Percentiles rank a stretch among this genome's conserved stretches.
phyloP scores from a whole-genome alignment of 768 basidiomycete species.

The Rhodotorula kratochvilovae region DNA sequence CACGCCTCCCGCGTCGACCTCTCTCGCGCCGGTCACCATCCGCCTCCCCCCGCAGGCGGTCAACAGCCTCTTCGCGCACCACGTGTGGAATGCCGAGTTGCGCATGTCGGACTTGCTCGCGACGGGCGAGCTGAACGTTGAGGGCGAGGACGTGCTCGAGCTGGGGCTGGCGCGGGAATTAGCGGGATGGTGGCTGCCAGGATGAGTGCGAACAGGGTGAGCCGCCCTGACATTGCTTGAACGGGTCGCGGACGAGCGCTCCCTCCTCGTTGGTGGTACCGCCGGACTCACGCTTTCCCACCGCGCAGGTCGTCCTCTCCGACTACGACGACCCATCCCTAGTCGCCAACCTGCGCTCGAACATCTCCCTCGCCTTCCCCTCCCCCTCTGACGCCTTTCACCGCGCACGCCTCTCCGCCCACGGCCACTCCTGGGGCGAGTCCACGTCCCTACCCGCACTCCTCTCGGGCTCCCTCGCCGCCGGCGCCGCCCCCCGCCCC shows the following conservation, averaged over 20 bases:
- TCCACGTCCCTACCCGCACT: background rate
- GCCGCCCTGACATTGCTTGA: too few species aligned
- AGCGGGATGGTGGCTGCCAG: conserved; percentile 9
- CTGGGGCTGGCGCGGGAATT: conserved; percentile 5
- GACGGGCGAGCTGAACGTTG: background rate
- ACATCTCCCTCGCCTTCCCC: conserved; percentile 2
- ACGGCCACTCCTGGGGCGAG: conserved; percentile 29
- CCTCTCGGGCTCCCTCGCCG: background rate
- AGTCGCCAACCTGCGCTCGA: conserved; percentile 8
- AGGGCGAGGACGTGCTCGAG: conserved; percentile 3
- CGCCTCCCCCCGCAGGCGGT: conserved; percentile 26
- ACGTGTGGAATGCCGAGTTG: background rate
- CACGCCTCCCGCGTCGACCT: background rate
- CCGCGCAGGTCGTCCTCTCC: conserved; percentile 15
- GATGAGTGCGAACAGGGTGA: conserved; percentile 5
- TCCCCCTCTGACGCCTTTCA: background rate
- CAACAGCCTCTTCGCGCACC: conserved; percentile 14
- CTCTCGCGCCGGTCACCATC: background rate
- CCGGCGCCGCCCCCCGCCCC: background rate
- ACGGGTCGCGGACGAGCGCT: background rate
- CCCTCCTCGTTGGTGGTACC: background rate
- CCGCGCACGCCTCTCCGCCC: background rate
- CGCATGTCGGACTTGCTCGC: background rate
- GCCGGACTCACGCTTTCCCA: too few species aligned
- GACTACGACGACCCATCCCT: conserved; percentile 27